Evolutionary conservation across 352 stramenopile species (phyloP).

Genomic region (Phytophthora sansomeana): DNA sequence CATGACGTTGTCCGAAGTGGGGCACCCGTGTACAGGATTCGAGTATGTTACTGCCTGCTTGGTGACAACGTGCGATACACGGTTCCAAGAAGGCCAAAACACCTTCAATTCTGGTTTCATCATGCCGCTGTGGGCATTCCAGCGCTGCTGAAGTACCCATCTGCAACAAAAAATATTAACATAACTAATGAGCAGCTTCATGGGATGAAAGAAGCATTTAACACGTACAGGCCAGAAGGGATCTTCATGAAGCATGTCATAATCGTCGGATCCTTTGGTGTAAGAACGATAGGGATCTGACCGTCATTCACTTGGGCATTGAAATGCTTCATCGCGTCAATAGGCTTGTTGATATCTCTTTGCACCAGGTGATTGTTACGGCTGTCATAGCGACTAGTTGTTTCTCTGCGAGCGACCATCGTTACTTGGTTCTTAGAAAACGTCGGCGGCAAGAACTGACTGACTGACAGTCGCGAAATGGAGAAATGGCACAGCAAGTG

Average conservation of each 20-base stretch:
- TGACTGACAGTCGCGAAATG: neutral
- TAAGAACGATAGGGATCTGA: conserved; percentile 42
- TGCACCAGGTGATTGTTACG: conserved; percentile 45
- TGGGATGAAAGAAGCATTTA: conserved; percentile 12
- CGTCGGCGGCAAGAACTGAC: neutral
- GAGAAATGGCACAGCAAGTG: neutral
- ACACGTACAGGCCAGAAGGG: conserved; percentile 36
- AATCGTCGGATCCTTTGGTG: conserved; percentile 32
- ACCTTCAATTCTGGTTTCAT: conserved; percentile 82
- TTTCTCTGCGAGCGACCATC: conserved; percentile 4
- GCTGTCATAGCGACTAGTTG: conserved; percentile 9
- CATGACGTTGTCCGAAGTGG: conserved; percentile 90
- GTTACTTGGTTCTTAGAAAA: neutral
- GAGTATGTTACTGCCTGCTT: conserved; percentile 86
- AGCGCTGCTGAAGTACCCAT: conserved; percentile 88
- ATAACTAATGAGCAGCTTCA: too few species aligned
- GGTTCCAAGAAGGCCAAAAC: conserved; percentile 75
- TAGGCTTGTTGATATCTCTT: conserved; percentile 38
- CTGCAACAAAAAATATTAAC: too few species aligned
- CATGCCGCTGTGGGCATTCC: conserved; percentile 82
- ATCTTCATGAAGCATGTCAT: conserved; percentile 43
- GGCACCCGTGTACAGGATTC: conserved; percentile 73
- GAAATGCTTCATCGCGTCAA: conserved; percentile 45
- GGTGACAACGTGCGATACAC: conserved; percentile 85
- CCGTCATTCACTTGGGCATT: conserved; percentile 47